These are phyloP conservation scores for Fraxinus americana DNA, from an alignment of 257 asterid species.

Conservation along the genomic window DNA sequence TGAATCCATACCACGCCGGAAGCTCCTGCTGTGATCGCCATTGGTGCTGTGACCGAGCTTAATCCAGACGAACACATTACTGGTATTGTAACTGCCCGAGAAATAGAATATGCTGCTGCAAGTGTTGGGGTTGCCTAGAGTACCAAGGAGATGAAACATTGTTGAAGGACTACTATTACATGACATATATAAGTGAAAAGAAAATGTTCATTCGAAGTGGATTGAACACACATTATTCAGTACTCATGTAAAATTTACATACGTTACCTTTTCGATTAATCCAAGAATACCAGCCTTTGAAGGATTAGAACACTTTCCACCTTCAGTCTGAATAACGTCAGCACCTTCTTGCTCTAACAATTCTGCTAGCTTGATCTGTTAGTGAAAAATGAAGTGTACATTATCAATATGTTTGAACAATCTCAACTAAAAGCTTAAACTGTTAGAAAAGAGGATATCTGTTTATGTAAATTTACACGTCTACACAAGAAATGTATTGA, in stretches of 20 bases:
- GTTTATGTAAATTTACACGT: not conserved
- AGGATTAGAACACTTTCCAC: slow-evolving; percentile 79
- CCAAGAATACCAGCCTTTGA: slow-evolving; percentile 83
- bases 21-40: slow-evolving; percentile 94
- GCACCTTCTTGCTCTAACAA: slow-evolving; percentile 77
- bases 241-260: not conserved
- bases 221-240: not conserved
- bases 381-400: not conserved
- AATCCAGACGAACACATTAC: slow-evolving; percentile 93
- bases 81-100: slow-evolving; percentile 77
- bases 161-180: not conserved
- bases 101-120: slow-evolving; percentile 85
- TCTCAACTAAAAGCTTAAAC: not conserved
- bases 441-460: not conserved
- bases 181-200: not conserved
- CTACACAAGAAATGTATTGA: not conserved
- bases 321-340: slow-evolving; percentile 89
- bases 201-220: not conserved
- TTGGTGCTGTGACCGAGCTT: slow-evolving; percentile 85
- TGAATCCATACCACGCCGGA: slow-evolving; percentile 71
- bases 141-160: slow-evolving; percentile 1
- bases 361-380: slow-evolving; percentile 80
- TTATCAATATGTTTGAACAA: not conserved
- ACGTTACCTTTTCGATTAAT: slow-evolving; percentile 73
- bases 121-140: slow-evolving; percentile 81